Evolutionary conservation across 352 stramenopile species (phyloP).

Genomic region (Globisporangium heterothallicum): DNA sequence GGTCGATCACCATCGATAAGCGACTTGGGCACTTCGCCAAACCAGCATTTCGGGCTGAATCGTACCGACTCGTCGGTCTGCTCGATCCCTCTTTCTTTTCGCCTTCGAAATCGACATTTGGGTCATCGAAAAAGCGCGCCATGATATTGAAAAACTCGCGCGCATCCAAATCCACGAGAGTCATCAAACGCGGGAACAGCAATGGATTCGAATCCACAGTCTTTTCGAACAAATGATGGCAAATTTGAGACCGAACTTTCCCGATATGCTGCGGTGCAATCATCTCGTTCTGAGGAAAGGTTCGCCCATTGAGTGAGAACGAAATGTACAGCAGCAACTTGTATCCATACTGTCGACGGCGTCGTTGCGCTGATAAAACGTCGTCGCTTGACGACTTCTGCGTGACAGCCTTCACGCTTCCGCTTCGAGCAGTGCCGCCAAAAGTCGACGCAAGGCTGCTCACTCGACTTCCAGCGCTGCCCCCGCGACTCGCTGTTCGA

Average conservation of each 20-base stretch:
- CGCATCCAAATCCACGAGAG: constrained; percentile 71
- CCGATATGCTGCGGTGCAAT: constrained; percentile 61
- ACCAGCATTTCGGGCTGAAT: constrained; percentile 66
- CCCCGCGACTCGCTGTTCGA: constrained; percentile 6
- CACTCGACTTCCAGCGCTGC: constrained; percentile 40
- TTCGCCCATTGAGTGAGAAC: constrained; percentile 86
- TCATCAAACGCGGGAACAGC: constrained; percentile 78
- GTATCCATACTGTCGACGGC: constrained; percentile 73
- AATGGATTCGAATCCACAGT: constrained; percentile 22
- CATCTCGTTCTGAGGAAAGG: constrained; percentile 83
- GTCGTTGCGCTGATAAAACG: constrained; percentile 44
- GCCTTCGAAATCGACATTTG: constrained; percentile 82
- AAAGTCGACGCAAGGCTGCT: constrained; percentile 64
- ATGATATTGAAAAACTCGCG: constrained; percentile 82
- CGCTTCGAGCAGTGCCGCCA: constrained; percentile 36
- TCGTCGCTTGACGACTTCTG: constrained; percentile 32
- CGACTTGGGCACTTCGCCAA: constrained; percentile 75
- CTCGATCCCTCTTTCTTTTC: constrained; percentile 48
- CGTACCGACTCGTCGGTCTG: constrained; percentile 62
- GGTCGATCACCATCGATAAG: constrained; percentile 77
- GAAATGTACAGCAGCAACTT: constrained; percentile 89
- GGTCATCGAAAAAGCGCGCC: constrained; percentile 73
- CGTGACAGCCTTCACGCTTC: constrained; percentile 25
- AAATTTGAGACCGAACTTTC: constrained; percentile 72
- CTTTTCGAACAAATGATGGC: constrained; percentile 85